Evolutionary conservation across 768 basidiomycete species (phyloP), one percentile per base, ranked within the genome.

Genomic region (Boletus vinaceobasis): DNA sequence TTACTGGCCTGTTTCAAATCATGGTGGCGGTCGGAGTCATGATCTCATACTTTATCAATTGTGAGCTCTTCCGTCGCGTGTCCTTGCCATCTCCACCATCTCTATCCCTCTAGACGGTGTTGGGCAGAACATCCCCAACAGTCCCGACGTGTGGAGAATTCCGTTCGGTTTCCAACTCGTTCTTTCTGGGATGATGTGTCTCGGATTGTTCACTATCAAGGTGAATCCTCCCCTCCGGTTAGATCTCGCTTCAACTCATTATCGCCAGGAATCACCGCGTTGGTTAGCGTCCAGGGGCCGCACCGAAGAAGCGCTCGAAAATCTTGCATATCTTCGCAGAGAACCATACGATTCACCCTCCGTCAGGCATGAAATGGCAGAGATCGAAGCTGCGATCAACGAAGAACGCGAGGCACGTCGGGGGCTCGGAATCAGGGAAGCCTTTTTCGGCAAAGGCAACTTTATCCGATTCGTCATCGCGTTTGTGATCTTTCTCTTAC

Each of bases 1-100:
- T 93, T 60, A 92, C 89, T 0, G 90, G 91, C 42, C 65, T 89
- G 32, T 93, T 93, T 79, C 92, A 93, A 68, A 83, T 94, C 69
- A 86, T 90, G 82, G 90, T 81, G 36, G 88, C 90, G 23, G 75
- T 83, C 47, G 92, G 91, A 49, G 90, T 90, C 57, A 91, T 92
- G 84, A 75, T 93, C 54, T 88, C 86, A 0, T 91, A 90, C 70
- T 90, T 88, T 68, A 77, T 90, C 60, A 89, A 91, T 63, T 80
- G 87, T 89, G 54, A 48, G 86, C 74, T 15, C 21, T 2, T 31
- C 3, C 7, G 23, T 15, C 21, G 10, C 5, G 10, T 4, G 32
- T 46, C 21, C n/a, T 32, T 39, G 32, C 53, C 53, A 60, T 31
- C 53, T 56, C 14, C 32, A 60, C 10, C 58, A 56, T 11, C 37